Evolutionary conservation across 352 stramenopile genomes (phyloP).

Genomic region (Globisporangium viniferum): DNA sequence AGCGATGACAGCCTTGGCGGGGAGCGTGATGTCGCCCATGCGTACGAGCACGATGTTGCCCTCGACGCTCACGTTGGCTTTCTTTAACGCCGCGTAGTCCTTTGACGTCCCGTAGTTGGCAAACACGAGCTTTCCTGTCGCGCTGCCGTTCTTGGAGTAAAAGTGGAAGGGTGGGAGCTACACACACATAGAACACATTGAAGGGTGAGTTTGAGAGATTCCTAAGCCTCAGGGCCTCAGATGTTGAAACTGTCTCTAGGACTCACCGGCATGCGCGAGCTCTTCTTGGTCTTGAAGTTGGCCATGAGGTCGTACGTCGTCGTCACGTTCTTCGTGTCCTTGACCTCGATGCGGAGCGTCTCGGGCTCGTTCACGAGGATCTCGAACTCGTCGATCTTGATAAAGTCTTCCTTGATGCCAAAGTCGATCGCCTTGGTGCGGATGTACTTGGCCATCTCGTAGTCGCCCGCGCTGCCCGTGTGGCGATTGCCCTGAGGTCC

Average conservation of each 20-base stretch:
- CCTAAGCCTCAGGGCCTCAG: background rate
- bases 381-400: constrained; percentile 85
- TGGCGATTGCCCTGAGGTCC: constrained; percentile 41
- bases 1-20: constrained; percentile 70
- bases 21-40: constrained; percentile 57
- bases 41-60: constrained; percentile 61
- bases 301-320: constrained; percentile 29
- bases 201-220: background rate
- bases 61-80: constrained; percentile 45
- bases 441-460: constrained; percentile 80
- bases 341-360: constrained; percentile 46
- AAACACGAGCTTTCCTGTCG: constrained; percentile 58
- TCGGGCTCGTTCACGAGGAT: constrained; percentile 75
- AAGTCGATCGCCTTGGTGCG: constrained; percentile 66
- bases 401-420: constrained; percentile 64
- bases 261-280: constrained; percentile 26
- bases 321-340: constrained; percentile 8
- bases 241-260: background rate
- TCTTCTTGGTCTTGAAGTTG: constrained; percentile 33
- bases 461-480: constrained; percentile 58
- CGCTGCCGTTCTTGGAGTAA: constrained; percentile 77
- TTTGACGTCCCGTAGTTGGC: constrained; percentile 66
- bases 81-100: constrained; percentile 60
- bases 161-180: constrained; percentile 69
- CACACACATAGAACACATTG: constrained; percentile 5